Base-by-base conservation (phyloP, 2,329 filamentous ascomycete species). In the Elsinoe perseae region DNA sequence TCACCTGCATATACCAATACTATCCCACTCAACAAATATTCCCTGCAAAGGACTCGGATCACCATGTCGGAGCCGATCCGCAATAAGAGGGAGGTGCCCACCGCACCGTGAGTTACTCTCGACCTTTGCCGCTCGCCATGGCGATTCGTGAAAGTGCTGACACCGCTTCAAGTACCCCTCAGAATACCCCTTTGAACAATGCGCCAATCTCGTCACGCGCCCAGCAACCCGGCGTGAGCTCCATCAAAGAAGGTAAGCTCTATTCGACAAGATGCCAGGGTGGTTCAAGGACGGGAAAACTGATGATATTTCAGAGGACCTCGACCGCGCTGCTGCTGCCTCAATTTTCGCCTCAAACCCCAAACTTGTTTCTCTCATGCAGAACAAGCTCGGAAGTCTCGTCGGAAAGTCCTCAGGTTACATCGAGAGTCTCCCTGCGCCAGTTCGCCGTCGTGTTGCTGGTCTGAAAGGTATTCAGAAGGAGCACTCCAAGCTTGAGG, bases 381-480 rank as follows among this genome's bases (percentile, higher is more conserved):
- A 98, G 78, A 91, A 90, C 67, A 93, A 93, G 73, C 87, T 98
- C 65, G 89, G 90, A 63, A 86, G 86, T 63, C 87, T 98, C 59
- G 89, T 98, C 67, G 93, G 93, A 68, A 86, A 87, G 64, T 95
- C 95, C 54, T 98, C 93, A 57, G 93, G 93, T 67, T 98, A 98
- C 75, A 89, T 98, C 72, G 93, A 98, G 80, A 95, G 89, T 21
- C 86, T 98, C 16, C 93, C 93, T 59, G 79, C 84, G 57, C 83
- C 86, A 59, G 91, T 98, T 66, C 90, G 91, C 73, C 89, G 88
- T 71, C 91, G 93, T 69, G 92, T 98, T 63, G 85, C 91, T 60
- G 95, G 93, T 64, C 81, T 98, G 61, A 96, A 97, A 79, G 95
- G 92, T 64, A 90, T 98, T 65, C 93, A 98, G 77, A 96, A 96